Conservation (phyloP, 1,139 yeast genomes). For the Eremothecium gossypii region DNA sequence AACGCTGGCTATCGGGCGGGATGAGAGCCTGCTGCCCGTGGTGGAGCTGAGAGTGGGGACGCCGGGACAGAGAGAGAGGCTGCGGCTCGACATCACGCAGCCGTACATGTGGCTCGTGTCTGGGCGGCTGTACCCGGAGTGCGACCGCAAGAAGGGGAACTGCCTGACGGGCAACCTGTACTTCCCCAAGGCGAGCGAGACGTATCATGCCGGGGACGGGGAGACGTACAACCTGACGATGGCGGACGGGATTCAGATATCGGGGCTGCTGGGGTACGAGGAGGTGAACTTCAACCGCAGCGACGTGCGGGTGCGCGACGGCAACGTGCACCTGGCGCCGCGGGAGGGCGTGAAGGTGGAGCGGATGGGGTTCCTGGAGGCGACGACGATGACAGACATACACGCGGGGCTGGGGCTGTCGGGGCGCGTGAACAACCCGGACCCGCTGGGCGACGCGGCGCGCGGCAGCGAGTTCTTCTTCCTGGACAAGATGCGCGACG, state of each 20-base stretch:
- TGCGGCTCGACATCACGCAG: slow-evolving; percentile 36
- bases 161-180: slow-evolving; percentile 14
- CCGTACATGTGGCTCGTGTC: slow-evolving; percentile 37
- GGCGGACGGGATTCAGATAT: neutral
- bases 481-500: slow-evolving; percentile 31
- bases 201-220: neutral
- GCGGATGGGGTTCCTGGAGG: neutral
- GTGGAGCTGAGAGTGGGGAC: slow-evolving; percentile 32
- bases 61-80: slow-evolving; percentile 28
- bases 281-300: slow-evolving; percentile 5
- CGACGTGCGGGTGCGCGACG: slow-evolving; percentile 10
- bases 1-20: slow-evolving; percentile 18
- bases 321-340: slow-evolving; percentile 23
- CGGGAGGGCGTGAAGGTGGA: neutral
- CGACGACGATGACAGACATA: neutral
- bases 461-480: slow-evolving; percentile 36
- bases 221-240: slow-evolving; percentile 9
- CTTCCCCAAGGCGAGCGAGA: slow-evolving; percentile 13
- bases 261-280: neutral
- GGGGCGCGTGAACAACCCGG: slow-evolving; percentile 9
- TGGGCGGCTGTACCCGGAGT: slow-evolving; percentile 18
- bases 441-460: slow-evolving; percentile 49
- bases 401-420: neutral
- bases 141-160: slow-evolving; percentile 14
- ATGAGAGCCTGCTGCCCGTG: slow-evolving; percentile 22